These are phyloP conservation scores for Pseudopyricularia cyperi DNA, from an alignment of 2,329 filamentous ascomycete genomes.

Conservation along the genomic window DNA sequence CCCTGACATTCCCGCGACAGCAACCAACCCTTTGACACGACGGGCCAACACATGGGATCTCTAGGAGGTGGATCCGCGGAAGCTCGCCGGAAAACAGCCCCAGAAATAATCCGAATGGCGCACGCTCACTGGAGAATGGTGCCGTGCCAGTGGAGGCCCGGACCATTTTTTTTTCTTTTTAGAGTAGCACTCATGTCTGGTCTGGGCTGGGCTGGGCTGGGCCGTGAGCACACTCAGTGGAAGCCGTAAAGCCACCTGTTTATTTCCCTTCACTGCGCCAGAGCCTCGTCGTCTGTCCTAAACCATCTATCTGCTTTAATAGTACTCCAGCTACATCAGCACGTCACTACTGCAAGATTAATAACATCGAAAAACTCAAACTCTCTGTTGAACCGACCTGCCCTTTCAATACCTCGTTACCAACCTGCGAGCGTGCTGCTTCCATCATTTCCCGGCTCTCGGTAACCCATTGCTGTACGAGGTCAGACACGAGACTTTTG, in stretches of 20 bases:
- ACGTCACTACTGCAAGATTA: too few species aligned
- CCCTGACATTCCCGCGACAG: background rate
- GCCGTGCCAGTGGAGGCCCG: background rate
- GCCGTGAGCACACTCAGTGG: too few species aligned
- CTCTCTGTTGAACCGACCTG: too few species aligned
- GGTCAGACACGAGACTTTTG: background rate
- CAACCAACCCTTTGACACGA: background rate
- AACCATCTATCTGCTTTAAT: background rate
- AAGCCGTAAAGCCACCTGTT: conserved; percentile 2
- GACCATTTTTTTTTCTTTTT: too few species aligned
- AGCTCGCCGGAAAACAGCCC: background rate
- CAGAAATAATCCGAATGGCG: background rate
- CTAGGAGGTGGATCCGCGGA: background rate
- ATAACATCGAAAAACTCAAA: too few species aligned
- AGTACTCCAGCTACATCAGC: background rate
- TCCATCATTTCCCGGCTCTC: background rate
- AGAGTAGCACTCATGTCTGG: too few species aligned
- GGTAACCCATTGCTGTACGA: background rate
- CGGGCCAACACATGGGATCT: too few species aligned
- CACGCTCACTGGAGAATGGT: background rate
- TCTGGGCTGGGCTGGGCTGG: too few species aligned
- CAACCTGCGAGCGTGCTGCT: background rate
- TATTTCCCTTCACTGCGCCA: background rate
- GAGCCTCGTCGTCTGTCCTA: background rate
- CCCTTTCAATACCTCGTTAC: background rate